Percentiles rank a stretch among this genome's conserved stretches.
These are phyloP conservation scores for Phytophthora rubi DNA, from an alignment of 352 stramenopile genomes.

Conservation along the genomic window DNA sequence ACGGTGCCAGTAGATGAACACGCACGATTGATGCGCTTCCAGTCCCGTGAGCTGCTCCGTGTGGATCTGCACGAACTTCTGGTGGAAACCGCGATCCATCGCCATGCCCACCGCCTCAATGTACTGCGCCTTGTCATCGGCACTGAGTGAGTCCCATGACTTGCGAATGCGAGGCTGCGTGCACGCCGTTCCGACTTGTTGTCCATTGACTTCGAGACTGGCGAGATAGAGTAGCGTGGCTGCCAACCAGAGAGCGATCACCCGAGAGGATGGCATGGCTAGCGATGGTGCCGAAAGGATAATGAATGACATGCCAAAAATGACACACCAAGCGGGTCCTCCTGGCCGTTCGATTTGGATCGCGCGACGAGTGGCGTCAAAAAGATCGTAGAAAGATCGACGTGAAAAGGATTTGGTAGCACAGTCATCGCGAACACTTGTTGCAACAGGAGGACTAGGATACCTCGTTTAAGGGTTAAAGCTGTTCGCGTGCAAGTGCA, in stretches of 20 bases:
- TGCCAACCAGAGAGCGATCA: constrained; percentile 13
- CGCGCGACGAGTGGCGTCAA: not conserved
- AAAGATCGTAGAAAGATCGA: constrained; percentile 4
- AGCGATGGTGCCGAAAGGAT: not conserved
- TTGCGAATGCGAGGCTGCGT: constrained; percentile 46
- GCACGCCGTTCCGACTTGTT: constrained; percentile 36
- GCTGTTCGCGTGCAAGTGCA: no score
- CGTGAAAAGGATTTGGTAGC: constrained; percentile 1
- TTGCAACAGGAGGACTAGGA: no score
- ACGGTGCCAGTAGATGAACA: constrained; percentile 81
- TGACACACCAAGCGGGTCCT: not conserved
- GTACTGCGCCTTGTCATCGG: constrained; percentile 47
- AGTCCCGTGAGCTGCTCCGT: constrained; percentile 45
- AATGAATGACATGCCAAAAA: not conserved
- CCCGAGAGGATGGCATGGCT: not conserved
- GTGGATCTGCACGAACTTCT: constrained; percentile 72
- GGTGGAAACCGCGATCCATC: constrained; percentile 49
- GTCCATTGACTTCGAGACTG: not conserved
- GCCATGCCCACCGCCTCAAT: constrained; percentile 38
- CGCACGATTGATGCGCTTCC: constrained; percentile 59
- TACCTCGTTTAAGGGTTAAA: no score
- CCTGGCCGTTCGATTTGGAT: not conserved
- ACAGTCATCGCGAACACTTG: not conserved
- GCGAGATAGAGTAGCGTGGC: constrained; percentile 1
- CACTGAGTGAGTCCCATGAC: constrained; percentile 46